Evolutionary conservation across 768 basidiomycete genomes (phyloP).

Genomic region (Lactifluus rugatus): DNA sequence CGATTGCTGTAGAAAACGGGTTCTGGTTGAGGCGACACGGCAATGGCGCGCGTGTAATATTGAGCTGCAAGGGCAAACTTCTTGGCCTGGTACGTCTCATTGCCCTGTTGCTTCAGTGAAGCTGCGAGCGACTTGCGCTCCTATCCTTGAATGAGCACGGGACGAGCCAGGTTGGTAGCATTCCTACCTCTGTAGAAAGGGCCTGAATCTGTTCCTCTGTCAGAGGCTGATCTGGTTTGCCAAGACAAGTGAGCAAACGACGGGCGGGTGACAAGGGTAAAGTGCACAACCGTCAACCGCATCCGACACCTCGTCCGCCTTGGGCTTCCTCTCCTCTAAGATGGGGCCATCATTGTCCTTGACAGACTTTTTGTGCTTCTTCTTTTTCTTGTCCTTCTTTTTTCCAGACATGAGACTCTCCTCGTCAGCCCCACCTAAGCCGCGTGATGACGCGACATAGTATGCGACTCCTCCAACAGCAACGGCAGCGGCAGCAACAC

Average conservation of each 20-base stretch:
- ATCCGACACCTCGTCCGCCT: constrained; percentile 26
- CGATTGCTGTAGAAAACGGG: constrained; percentile 96
- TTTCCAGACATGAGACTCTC: constrained; percentile 28
- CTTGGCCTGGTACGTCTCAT: constrained; percentile 54
- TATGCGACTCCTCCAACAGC: constrained; percentile 71
- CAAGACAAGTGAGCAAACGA: constrained; percentile 11
- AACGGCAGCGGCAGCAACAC: constrained; percentile 59
- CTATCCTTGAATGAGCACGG: constrained; percentile 28
- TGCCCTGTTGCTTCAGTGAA: constrained; percentile 61
- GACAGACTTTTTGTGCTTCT: constrained; percentile 36
- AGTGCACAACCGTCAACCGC: constrained; percentile 22
- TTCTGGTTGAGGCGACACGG: constrained; percentile 66
- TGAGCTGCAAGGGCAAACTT: constrained; percentile 51
- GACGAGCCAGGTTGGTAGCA: not conserved
- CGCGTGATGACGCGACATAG: constrained; percentile 52
- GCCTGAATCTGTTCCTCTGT: constrained; percentile 46
- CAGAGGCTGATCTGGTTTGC: constrained; percentile 34
- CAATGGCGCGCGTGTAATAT: constrained; percentile 67
- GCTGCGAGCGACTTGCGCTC: constrained; percentile 56
- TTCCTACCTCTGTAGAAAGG: constrained; percentile 47
- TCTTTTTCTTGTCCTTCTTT: constrained; percentile 43
- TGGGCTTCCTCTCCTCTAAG: constrained; percentile 62
- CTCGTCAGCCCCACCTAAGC: constrained; percentile 23
- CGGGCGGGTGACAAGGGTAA: not conserved
- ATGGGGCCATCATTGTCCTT: constrained; percentile 65